Base-by-base conservation (phyloP, 2,329 filamentous ascomycete genomes). In the Pseudogymnoascus sp. region DNA sequence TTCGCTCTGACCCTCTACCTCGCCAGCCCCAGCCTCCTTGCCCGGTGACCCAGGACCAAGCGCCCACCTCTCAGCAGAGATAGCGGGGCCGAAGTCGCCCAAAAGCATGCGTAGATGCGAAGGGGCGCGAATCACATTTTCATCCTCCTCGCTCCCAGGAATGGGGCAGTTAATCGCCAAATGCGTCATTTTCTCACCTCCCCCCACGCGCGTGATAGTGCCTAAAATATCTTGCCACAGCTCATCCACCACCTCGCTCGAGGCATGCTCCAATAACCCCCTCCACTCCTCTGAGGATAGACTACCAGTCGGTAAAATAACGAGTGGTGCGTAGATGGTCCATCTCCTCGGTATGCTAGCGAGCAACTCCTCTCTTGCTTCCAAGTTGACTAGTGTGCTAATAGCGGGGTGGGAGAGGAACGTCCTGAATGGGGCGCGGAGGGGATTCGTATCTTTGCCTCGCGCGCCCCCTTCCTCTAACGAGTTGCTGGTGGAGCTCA, bases 51-150 rank as follows among this genome's bases (percentile, higher is more conserved):
- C 42, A 62, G 65, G 15, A 28, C 69, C 68, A 6, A 65, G 36
- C 31, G 31, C 31, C 31, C 31, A 60, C 8, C 57, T 60, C 31
- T 26, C 31, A 1, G 63, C 65, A 15, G 33, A 60, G 21, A 60
- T 69, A 47, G 74, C 59, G 0, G 84, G 80, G 0, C 91, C 91
- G 73, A 96, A 96, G 72, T 88, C 79, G 21, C 92, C 92, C 72
- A 87, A 78, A 0, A 97, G 77, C 19, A 88, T 87, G 2, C 82
- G 80, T 31, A 97, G 79, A 17, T 87, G 83, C 44, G 80, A 83
- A 0, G 93, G 93, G 60, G 86, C 87, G 50, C 93, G 85, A 64
- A 96, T 80, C 13, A 88, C 77, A 72, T 96, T 96, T 68, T 87
- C 83, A 17, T 71, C 69, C 3, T 73, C 33, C 1, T 2, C 11